Conservation (phyloP, 2,329 filamentous ascomycete species). For the Rachicladosporium sp. region DNA sequence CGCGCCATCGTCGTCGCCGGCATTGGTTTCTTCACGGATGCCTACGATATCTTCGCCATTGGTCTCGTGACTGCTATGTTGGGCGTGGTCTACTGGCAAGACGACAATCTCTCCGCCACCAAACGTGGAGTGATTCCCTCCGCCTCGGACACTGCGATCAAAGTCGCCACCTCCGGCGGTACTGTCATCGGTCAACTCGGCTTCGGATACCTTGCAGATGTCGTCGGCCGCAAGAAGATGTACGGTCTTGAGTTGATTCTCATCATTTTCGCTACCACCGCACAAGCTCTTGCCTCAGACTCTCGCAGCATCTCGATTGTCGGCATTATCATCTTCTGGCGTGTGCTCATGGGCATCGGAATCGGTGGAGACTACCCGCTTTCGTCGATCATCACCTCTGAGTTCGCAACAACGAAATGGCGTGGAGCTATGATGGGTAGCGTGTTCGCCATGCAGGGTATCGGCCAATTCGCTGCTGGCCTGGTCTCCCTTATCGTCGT, state of each 20-base stretch:
- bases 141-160: constrained; percentile 66
- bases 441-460: constrained; percentile 78
- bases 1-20: constrained; percentile 66
- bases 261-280: constrained; percentile 67
- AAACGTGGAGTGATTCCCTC: constrained; percentile 31
- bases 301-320: constrained; percentile 51
- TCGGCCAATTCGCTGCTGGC: constrained; percentile 65
- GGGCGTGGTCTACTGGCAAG: constrained; percentile 62
- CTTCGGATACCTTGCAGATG: constrained; percentile 68
- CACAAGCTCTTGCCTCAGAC: constrained; percentile 53
- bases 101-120: constrained; percentile 10
- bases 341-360: constrained; percentile 56
- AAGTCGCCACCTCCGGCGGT: constrained; percentile 70
- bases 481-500: constrained; percentile 58
- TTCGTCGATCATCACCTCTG: constrained; percentile 72
- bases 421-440: constrained; percentile 77
- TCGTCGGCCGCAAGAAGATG: constrained; percentile 69
- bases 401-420: constrained; percentile 79
- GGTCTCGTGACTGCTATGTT: constrained; percentile 63
- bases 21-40: constrained; percentile 81
- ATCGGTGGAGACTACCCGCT: constrained; percentile 57
- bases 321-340: constrained; percentile 66
- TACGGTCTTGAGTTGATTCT: constrained; percentile 72
- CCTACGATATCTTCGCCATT: constrained; percentile 66
- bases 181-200: constrained; percentile 72